Evolutionary conservation across 345 rosid species (phyloP).

Genomic region (Noccaea caerulescens): DNA sequence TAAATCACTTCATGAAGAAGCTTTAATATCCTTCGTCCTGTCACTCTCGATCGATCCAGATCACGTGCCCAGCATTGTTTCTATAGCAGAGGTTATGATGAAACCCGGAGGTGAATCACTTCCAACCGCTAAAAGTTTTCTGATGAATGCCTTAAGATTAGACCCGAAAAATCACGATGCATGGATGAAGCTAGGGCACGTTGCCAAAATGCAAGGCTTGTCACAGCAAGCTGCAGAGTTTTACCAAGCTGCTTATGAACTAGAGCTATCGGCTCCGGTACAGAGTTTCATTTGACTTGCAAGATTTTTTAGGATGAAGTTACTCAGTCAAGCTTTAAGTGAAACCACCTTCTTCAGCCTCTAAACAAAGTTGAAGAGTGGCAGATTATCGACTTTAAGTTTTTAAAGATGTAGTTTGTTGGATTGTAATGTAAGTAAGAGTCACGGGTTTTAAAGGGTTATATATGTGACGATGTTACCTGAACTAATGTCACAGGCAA

Average conservation of each 20-base stretch:
- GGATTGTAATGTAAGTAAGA: slow-evolving; percentile 23
- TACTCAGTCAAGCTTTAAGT: background rate
- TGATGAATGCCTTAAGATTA: slow-evolving; percentile 78
- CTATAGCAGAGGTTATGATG: slow-evolving; percentile 73
- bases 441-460: background rate
- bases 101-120: slow-evolving; percentile 58
- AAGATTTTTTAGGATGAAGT: background rate
- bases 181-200: slow-evolving; percentile 82
- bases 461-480: background rate
- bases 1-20: slow-evolving; percentile 70
- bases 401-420: slow-evolving; percentile 19
- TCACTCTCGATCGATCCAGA: slow-evolving; percentile 80
- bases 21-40: slow-evolving; percentile 67
- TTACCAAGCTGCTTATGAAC: slow-evolving; percentile 92
- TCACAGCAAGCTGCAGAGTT: slow-evolving; percentile 81
- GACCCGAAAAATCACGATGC: slow-evolving; percentile 81
- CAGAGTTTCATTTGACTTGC: slow-evolving; percentile 52
- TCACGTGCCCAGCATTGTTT: slow-evolving; percentile 77
- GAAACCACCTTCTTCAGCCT: slow-evolving; percentile 17
- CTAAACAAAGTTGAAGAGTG: slow-evolving; percentile 16
- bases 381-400: background rate
- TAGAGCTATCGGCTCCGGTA: slow-evolving; percentile 73
- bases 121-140: slow-evolving; percentile 76
- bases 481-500: background rate
- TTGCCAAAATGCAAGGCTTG: slow-evolving; percentile 81